Base-by-base conservation (phyloP, 352 stramenopile genomes). In the Pythium guiyangense region DNA sequence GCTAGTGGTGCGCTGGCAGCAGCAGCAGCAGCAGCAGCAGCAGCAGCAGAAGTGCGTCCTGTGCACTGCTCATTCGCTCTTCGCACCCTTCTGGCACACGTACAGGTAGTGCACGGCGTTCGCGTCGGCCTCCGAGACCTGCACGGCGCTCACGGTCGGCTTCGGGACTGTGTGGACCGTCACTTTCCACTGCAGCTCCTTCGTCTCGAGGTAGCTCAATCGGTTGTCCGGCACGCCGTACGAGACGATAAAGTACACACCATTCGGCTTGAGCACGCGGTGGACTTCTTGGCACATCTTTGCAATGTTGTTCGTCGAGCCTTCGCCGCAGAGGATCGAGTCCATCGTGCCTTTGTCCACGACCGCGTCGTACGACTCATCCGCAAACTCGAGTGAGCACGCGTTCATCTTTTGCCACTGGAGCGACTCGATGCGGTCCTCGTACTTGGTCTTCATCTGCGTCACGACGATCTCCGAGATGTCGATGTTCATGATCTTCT, bases 91-190 rank as follows among this genome's bases (percentile, higher is more conserved):
- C 63, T 96, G 78, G 83, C 94, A 98, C 15, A 98, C 86, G 66
- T 98, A 98, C 49, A 98, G 86, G 86, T 98, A 98, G 69, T 98
- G 95, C 54, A 98, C 94, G 48, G 79, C 86, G 57, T 96, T 97
- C 26, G 91, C 91, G 62, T 98, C 94, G 10, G 88, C 86, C 49
- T 95, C 94, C n/a, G 88, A 87, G 49, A 97, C 86, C 34, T 96
- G 90, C 51, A 96, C 87, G 25, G 92, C 90, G 49, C 80, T 97
- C n/a, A 98, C 93, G 15, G 91, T 97, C 8, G 95, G 95, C 73
- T 98, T 98, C 43, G 92, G 89, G 47, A 98, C 90, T n/a, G 95
- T 98, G 73, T 97, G 91, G 35, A 97, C 82, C 22, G 85, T 95
- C 15, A 98, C 95, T 43, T 82, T 97, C 95, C 95, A 98, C 60